phyloP scores from a whole-genome alignment of 1,284 basidiomycete species.

The Tetrapyrgos nigripes region DNA sequence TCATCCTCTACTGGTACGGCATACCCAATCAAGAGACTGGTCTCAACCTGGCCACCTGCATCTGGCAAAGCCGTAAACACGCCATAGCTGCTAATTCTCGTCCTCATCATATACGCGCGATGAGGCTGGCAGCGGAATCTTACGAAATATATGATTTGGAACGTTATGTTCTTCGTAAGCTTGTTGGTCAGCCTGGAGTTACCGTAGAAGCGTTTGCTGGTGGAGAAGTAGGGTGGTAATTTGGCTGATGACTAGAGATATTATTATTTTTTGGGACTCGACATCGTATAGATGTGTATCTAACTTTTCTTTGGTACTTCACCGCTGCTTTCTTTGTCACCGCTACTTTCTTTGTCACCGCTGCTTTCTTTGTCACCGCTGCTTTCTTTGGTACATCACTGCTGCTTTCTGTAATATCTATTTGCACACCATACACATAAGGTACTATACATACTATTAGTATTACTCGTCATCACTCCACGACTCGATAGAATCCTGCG shows the following conservation, averaged over 20 bases:
- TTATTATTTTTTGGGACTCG: too few relatives aligned
- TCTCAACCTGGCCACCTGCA: constrained; percentile 92
- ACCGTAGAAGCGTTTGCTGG: constrained; percentile 64
- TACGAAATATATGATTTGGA: constrained; percentile 86
- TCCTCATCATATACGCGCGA: constrained; percentile 83
- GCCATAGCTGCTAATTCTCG: constrained; percentile 82
- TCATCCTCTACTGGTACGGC: constrained; percentile 91
- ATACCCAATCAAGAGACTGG: constrained; percentile 78
- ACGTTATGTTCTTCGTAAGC: constrained; percentile 75
- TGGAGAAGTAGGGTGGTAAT: constrained; percentile 75
- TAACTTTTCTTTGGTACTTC: too few relatives aligned
- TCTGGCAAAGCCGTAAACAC: constrained; percentile 89
- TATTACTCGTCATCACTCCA: constrained; percentile 8
- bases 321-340: too few relatives aligned
- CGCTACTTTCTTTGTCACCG: neutral
- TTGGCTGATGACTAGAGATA: too few relatives aligned
- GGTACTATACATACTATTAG: neutral
- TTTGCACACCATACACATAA: neutral
- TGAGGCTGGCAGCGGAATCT: constrained; percentile 77
- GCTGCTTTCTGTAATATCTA: neutral
- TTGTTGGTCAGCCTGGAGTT: constrained; percentile 60
- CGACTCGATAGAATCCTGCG: constrained; percentile 10
- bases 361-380: neutral
- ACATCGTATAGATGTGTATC: too few relatives aligned
- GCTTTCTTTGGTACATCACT: neutral